phyloP scores from a whole-genome alignment of 768 basidiomycete genomes.

The Termitomyces heimii region DNA sequence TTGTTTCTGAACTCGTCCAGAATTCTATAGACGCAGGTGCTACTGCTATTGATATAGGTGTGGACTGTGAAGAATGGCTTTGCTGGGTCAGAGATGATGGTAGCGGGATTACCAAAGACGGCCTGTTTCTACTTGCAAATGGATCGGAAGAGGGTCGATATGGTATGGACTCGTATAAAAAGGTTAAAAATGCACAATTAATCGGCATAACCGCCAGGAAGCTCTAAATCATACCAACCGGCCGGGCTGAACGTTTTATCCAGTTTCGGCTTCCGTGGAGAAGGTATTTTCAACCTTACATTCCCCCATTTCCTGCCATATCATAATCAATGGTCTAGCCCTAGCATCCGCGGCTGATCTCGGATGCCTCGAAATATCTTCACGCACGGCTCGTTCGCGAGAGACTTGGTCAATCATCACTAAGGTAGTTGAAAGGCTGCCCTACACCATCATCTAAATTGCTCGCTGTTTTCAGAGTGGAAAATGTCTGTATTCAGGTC shows the following conservation, averaged over 20 bases:
- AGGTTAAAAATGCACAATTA: background rate
- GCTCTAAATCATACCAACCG: slow-evolving; percentile 62
- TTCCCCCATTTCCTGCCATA: background rate
- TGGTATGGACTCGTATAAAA: slow-evolving; percentile 37
- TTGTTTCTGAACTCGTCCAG: slow-evolving; percentile 83
- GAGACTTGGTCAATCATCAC: slow-evolving; percentile 74
- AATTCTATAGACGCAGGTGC: slow-evolving; percentile 86
- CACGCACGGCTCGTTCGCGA: slow-evolving; percentile 56
- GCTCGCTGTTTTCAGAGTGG: slow-evolving; percentile 43
- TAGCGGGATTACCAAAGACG: slow-evolving; percentile 59
- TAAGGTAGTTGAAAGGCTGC: slow-evolving; percentile 43
- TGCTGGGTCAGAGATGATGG: slow-evolving; percentile 90
- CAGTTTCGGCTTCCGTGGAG: slow-evolving; percentile 90
- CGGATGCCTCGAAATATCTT: slow-evolving; percentile 75
- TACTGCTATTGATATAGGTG: slow-evolving; percentile 57
- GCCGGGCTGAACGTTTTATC: slow-evolving; percentile 44
- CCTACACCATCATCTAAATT: background rate
- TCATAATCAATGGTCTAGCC: slow-evolving; percentile 36
- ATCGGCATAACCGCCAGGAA: slow-evolving; percentile 35
- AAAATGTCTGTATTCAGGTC: slow-evolving; percentile 61
- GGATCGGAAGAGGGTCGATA: slow-evolving; percentile 55
- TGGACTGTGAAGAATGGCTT: slow-evolving; percentile 74
- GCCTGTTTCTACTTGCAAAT: slow-evolving; percentile 47
- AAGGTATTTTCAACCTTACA: slow-evolving; percentile 51
- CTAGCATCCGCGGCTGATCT: slow-evolving; percentile 80